Evolutionary conservation across 306 rosid genomes (phyloP), one percentile per base, ranked within the genome.

Genomic region (Adenanthera pavonina): DNA sequence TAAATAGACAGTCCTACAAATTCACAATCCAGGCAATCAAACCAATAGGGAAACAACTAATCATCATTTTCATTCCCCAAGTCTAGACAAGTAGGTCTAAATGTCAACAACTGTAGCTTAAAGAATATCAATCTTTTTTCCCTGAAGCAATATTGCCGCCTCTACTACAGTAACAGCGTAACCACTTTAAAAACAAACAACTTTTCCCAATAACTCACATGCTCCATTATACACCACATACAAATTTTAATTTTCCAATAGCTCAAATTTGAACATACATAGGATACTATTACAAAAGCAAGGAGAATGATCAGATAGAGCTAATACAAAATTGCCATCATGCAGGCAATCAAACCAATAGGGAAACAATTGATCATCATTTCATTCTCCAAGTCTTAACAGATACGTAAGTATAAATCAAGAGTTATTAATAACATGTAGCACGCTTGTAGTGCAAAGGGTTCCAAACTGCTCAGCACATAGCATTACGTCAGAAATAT

Each of bases 301-400:
- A 33, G 73, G 77, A 80, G 87, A 83, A 84, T 69, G 76, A 69
- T 86, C 85, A 81, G 87, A 74, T 84, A 81, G 87, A 86, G 89
- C 89, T 86, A 86, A 86, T 77, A 74, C 82, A 82, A 84, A 69
- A 15, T 3, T 25, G 85, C 85, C 89, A 86, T 83, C 89, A 86
- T 83, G 35, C 53, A 3, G 85, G 81, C 83, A 36, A 67, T 87
- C 85, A 87, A 84, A 84, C 87, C 85, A 87, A 84, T 81, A 86
- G 83, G 89, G 72, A 83, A 86, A 60, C 19, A 60, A 75, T 25
- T 54, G 64, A 41, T 84, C 89, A 81, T 74, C 85, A 80, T 15
- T 6, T 65, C 84, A 83, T 78, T 16, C 87, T 78, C 85, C 81
- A 73, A 1, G 34, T 69, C 44, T 19, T 25, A 11, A 11, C 6